Evolutionary conservation across 441 rosid genomes (phyloP), one percentile per base, ranked within the genome.

Genomic region (Sinapis alba): DNA sequence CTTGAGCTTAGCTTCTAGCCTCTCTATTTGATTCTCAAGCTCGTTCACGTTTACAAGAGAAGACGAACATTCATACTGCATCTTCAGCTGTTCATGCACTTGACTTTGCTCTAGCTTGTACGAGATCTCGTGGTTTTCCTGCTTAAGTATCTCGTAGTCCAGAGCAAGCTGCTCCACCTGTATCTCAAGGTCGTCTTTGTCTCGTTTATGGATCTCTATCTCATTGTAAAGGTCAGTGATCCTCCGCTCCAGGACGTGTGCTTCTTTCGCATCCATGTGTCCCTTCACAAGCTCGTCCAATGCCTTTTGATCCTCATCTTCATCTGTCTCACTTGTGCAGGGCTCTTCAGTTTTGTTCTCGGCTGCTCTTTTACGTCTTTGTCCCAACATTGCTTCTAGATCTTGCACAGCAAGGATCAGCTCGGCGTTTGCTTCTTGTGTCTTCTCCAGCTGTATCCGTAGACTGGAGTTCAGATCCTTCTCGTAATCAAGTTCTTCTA

Each of bases 231-330:
- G 91, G 62, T 90, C 96, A 78, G 85, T 77, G 57, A 93, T 79
- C 84, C 71, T 91, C 78, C 88, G 88, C 86, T 90, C 97, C 45
- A 93, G 78, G 61, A 79, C 41, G 50, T 85, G 82, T 9, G 89
- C 79, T 51, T 89, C 92, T 78, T 86, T 87, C 34, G 83, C 83
- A 68, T 84, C 91, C 81, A 74, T 83, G 61, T 91, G 95, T 78
- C 83, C 93, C 81, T 85, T 93, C 28, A 95, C 92, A 27, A 95
- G 85, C 76, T 87, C 95, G 65, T 92, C 98, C 81, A 95, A 62
- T 47, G 91, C 99, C 86, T 81, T 89, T 65, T 95, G 97, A 72
- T 92, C 99, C 77, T 88, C 92, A 68, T 95, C 94, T 54, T 89
- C 97, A 68, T 86, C 92, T 45, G 86, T 84, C 54, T 82, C 87